phyloP scores from a whole-genome alignment of 257 asterid species.

The Capsicum pubescens region DNA sequence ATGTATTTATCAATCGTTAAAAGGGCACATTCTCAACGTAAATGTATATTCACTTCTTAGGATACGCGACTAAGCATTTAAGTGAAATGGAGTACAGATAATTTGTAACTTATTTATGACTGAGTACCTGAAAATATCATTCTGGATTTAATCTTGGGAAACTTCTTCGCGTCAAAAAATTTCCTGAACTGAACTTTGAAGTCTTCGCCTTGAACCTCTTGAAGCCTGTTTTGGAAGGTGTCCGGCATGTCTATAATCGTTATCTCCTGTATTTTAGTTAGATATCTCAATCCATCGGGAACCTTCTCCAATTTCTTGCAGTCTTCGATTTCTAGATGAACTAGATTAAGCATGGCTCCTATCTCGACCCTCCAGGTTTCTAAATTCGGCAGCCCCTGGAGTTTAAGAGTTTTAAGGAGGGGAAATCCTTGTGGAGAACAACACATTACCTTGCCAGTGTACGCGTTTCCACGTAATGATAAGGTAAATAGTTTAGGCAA shows the following conservation, averaged over 20 bases:
- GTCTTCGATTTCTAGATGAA: slow-evolving; percentile 44
- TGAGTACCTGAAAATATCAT: slow-evolving; percentile 42
- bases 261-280: slow-evolving; percentile 46
- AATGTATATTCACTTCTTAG: neutral
- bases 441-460: slow-evolving; percentile 44
- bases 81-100: neutral
- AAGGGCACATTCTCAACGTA: neutral
- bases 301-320: slow-evolving; percentile 49
- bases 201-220: slow-evolving; percentile 46
- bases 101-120: neutral
- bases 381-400: slow-evolving; percentile 42
- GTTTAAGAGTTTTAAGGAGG: slow-evolving; percentile 39
- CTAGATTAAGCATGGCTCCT: slow-evolving; percentile 56
- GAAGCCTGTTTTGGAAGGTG: slow-evolving; percentile 46
- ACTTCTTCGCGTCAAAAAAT: slow-evolving; percentile 32
- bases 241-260: slow-evolving; percentile 42
- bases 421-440: slow-evolving; percentile 52
- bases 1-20: neutral
- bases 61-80: neutral
- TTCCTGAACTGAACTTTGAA: slow-evolving; percentile 47
- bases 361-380: slow-evolving; percentile 52
- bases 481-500: slow-evolving; percentile 42
- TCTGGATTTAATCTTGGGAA: slow-evolving; percentile 33
- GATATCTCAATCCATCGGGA: slow-evolving; percentile 48
- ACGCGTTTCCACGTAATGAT: slow-evolving; percentile 46